A percentile compares a stretch with the other conserved stretches of the same genome.
Conservation (phyloP, 768 basidiomycete species). For the Serendipita sp. region DNA sequence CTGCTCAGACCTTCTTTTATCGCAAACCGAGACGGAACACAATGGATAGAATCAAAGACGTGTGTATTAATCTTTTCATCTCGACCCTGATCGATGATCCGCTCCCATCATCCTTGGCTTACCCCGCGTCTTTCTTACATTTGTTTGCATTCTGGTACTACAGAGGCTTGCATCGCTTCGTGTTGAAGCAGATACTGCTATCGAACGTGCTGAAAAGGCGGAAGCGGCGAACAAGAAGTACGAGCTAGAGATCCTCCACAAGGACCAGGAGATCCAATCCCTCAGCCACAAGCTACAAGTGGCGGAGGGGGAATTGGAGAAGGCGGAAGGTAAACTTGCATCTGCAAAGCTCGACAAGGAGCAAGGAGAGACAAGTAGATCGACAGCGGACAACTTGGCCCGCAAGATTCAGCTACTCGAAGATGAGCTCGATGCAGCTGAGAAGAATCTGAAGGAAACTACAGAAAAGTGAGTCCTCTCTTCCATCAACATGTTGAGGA, state of each 20-base stretch:
- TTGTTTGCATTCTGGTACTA: neutral
- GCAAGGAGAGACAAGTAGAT: constrained; percentile 55
- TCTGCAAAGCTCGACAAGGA: constrained; percentile 46
- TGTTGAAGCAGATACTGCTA: constrained; percentile 65
- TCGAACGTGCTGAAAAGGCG: constrained; percentile 70
- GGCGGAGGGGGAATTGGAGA: constrained; percentile 52
- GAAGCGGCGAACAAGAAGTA: constrained; percentile 67
- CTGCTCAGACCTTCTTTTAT: neutral
- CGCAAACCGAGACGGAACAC: neutral
- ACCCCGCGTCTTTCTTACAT: neutral
- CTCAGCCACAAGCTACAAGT: constrained; percentile 51
- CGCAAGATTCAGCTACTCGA: constrained; percentile 86
- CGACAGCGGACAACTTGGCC: constrained; percentile 50
- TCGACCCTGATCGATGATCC: neutral
- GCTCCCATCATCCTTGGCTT: too few relatives aligned
- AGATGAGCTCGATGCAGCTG: constrained; percentile 87
- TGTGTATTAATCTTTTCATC: constrained; percentile 13
- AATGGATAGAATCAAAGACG: constrained; percentile 32
- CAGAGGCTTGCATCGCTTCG: constrained; percentile 50
- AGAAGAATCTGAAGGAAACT: constrained; percentile 93
- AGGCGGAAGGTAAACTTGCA: constrained; percentile 45
- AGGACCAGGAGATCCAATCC: constrained; percentile 76
- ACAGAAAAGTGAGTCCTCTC: constrained; percentile 71
- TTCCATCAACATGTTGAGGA: neutral
- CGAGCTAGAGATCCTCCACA: constrained; percentile 56